phyloP scores from a whole-genome alignment of 495 filamentous ascomycete species.

The Hyaloscypha hepaticicola region DNA sequence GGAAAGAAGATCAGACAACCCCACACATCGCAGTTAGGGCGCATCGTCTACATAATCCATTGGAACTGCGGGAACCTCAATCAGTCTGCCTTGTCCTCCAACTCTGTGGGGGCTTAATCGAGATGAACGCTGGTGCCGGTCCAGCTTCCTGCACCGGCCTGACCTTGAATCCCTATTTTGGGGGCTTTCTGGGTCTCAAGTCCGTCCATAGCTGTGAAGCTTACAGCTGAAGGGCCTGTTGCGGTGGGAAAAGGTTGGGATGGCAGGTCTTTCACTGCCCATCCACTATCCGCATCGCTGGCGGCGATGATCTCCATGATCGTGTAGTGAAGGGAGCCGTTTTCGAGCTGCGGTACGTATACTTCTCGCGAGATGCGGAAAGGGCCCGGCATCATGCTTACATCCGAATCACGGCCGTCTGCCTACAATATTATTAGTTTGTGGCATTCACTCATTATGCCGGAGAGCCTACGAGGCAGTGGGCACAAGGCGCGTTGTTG shows the following conservation, averaged over 20 bases:
- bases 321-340: conserved; percentile 45
- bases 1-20: conserved; percentile 1
- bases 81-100: neutral
- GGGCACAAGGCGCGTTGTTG: conserved; percentile 55
- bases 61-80: neutral
- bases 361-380: conserved; percentile 35
- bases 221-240: conserved; percentile 25
- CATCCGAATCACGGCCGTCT: conserved; percentile 48
- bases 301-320: conserved; percentile 43
- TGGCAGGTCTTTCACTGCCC: conserved; percentile 27
- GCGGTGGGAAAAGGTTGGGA: conserved; percentile 22
- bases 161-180: conserved; percentile 14
- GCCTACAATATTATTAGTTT: conserved; percentile 33
- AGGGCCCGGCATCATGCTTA: conserved; percentile 24
- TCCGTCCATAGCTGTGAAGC: conserved; percentile 17
- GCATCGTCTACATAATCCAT: neutral
- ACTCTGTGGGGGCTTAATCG: conserved; percentile 9
- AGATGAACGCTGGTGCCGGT: conserved; percentile 12
- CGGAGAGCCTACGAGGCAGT: conserved; percentile 50
- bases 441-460: neutral
- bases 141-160: conserved; percentile 5
- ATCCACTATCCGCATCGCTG: conserved; percentile 29
- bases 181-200: conserved; percentile 14
- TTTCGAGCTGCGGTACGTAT: conserved; percentile 43
- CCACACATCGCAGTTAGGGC: neutral